Conservation (phyloP, 1,139 yeast species). For the Taphrina sp. region DNA sequence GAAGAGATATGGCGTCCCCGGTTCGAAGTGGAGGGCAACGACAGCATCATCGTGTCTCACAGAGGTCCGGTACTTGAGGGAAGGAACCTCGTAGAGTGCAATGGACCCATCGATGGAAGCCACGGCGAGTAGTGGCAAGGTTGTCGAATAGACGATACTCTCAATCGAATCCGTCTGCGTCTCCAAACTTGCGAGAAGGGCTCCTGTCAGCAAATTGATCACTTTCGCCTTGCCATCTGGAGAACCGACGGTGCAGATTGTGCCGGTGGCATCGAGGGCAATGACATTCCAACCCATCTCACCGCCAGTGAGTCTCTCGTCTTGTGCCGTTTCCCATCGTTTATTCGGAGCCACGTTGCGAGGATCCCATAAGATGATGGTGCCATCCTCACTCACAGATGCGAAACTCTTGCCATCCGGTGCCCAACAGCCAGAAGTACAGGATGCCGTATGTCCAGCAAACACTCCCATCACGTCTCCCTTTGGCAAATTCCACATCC, state of each 20-base stretch:
- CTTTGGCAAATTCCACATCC: constrained; percentile 75
- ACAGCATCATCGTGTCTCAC: constrained; percentile 74
- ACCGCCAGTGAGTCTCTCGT: constrained; percentile 78
- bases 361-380: constrained; percentile 86
- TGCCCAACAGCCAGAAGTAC: constrained; percentile 50
- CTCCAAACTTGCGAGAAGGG: constrained; percentile 57
- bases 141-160: constrained; percentile 47
- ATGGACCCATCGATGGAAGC: constrained; percentile 90
- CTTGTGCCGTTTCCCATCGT: constrained; percentile 39
- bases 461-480: constrained; percentile 54
- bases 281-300: constrained; percentile 47
- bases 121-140: constrained; percentile 75
- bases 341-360: constrained; percentile 53
- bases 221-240: constrained; percentile 81
- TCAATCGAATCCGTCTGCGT: constrained; percentile 42
- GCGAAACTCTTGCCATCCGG: constrained; percentile 47
- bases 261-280: constrained; percentile 39
- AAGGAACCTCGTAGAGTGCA: constrained; percentile 71
- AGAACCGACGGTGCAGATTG: constrained; percentile 65
- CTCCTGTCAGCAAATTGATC: constrained; percentile 70
- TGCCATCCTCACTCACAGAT: constrained; percentile 84
- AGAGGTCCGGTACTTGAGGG: constrained; percentile 80
- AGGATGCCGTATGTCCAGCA: constrained; percentile 63
- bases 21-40: constrained; percentile 70
- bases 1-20: constrained; percentile 56